These are phyloP conservation scores for Mayamaea pseudoterrestris DNA, from an alignment of 108 stramenopile species.

Conservation along the genomic window DNA sequence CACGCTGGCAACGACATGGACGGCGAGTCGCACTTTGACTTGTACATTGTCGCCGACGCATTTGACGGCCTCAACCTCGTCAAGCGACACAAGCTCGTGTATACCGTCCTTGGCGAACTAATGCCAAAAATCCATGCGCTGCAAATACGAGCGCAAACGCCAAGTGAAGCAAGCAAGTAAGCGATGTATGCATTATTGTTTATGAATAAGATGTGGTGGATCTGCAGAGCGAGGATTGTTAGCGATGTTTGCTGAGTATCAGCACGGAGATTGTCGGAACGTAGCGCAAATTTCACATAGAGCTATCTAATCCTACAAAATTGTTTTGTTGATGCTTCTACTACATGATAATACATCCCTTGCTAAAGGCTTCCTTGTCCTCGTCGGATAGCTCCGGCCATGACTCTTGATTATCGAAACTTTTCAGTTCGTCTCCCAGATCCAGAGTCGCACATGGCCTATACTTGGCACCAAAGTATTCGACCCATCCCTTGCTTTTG, in stretches of 20 bases:
- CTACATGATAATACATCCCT: slow-evolving; percentile 26
- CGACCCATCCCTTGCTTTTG: slow-evolving; percentile 22
- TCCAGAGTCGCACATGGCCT: slow-evolving; percentile 20
- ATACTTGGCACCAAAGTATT: slow-evolving; percentile 28
- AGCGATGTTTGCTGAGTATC: too few species aligned
- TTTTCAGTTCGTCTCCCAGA: slow-evolving; percentile 24
- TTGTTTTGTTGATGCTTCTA: too few species aligned
- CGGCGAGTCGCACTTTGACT: slow-evolving; percentile 78
- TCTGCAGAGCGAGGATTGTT: too few species aligned
- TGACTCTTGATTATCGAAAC: slow-evolving; percentile 10
- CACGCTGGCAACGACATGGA: slow-evolving; percentile 59
- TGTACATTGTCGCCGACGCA: slow-evolving; percentile 72
- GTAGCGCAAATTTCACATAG: too few species aligned
- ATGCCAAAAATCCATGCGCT: slow-evolving; percentile 90
- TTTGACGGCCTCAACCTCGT: slow-evolving; percentile 86
- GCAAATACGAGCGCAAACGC: slow-evolving; percentile 74
- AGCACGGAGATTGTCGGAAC: too few species aligned
- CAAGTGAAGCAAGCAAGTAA: slow-evolving; percentile 36
- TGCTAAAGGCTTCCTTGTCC: slow-evolving; percentile 25
- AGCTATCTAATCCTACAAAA: too few species aligned
- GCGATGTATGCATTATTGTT: neutral
- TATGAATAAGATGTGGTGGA: neutral
- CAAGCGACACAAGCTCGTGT: slow-evolving; percentile 88
- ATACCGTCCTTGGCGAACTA: slow-evolving; percentile 78
- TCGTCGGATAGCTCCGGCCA: slow-evolving; percentile 26